Base-by-base conservation (phyloP, 306 rosid species). In the Fragaria iinumae region DNA sequence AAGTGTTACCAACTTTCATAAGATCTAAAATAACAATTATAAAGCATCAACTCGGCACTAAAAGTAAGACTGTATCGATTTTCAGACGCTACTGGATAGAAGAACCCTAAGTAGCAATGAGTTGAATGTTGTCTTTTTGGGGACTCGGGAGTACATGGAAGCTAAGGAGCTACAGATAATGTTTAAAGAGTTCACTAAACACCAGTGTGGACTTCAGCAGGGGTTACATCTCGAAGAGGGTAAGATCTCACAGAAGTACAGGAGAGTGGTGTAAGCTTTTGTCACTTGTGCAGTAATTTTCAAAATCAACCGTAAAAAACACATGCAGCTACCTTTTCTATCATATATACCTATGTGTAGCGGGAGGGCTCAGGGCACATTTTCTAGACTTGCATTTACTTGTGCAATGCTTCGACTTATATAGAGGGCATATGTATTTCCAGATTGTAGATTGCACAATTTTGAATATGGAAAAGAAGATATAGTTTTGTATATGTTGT, bases 181-280 rank as follows among this genome's bases (percentile, higher is more conserved):
- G 82, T 84, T 76, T 70, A 8, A 72, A 84, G 89, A 69, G 53
- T 89, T 91, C 79, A 65, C 53, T 60, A 14, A 70, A 72, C 97
- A 90, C 76, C 90, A 79, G 43, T 16, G 41, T 76, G 62, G 36
- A 75, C 77, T 91, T 64, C 84, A 85, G 44, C 66, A 41, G 84
- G 87, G 80, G 67, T 86, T 90, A 38, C 75, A 73, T 11, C 23
- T 73, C 49, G 88, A 87, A 73, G 96, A 90, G 84, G 70, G 71
- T 36, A 81, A 68, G 77, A 74, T 82, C 20, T 44, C 71, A 75
- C 65, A 36, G 11, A 72, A 49, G 60, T 59, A 68, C 47, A 43
- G 20, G 25, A 17, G 70, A 60, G 9, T 43, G 67, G 20, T 13
- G 3, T n/a, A 64, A 64, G 44, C 12, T 64, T 64, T 64, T 64